A percentile compares a stretch with the other conserved stretches of the same genome.
phyloP scores from a whole-genome alignment of 2,329 filamentous ascomycete genomes.

The Xylariaceae sp. region DNA sequence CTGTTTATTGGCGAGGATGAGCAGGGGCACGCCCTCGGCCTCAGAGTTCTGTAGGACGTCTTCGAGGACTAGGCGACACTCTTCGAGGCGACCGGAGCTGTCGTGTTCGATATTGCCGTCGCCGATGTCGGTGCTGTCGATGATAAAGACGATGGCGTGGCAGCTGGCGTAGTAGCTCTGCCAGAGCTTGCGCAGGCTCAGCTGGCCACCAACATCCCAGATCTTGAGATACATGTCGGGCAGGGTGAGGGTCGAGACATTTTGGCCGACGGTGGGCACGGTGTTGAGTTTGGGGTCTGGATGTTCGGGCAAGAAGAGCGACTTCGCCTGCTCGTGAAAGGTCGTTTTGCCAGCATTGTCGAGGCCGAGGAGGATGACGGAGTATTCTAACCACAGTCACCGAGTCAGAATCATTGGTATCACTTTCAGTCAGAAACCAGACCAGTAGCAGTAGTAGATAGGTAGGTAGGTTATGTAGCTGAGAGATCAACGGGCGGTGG shows the following conservation, averaged over 20 bases:
- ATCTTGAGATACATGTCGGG: conserved; percentile 97
- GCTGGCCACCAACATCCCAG: conserved; percentile 96
- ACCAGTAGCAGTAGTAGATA: neutral
- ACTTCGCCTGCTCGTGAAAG: conserved; percentile 93
- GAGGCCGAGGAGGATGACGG: conserved; percentile 90
- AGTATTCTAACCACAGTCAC: conserved; percentile 65
- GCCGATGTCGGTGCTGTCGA: conserved; percentile 90
- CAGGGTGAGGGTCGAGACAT: conserved; percentile 84
- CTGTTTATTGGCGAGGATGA: conserved; percentile 96
- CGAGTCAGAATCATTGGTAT: conserved; percentile 6
- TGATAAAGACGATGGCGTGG: conserved; percentile 96
- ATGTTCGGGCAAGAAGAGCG: conserved; percentile 64
- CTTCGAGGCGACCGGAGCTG: conserved; percentile 65
- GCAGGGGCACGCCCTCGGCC: conserved; percentile 82
- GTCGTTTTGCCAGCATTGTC: conserved; percentile 99
- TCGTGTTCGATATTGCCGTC: conserved; percentile 62
- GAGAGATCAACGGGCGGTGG: neutral
- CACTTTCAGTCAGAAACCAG: neutral
- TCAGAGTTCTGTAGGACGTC: conserved; percentile 83
- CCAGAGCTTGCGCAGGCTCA: conserved; percentile 84
- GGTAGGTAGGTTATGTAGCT: neutral
- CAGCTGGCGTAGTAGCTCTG: conserved; percentile 91
- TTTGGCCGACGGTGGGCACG: conserved; percentile 94
- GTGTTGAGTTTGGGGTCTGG: conserved; percentile 70
- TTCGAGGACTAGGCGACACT: conserved; percentile 85